Conservation (phyloP, 441 rosid genomes). For the Eruca vesicaria region DNA sequence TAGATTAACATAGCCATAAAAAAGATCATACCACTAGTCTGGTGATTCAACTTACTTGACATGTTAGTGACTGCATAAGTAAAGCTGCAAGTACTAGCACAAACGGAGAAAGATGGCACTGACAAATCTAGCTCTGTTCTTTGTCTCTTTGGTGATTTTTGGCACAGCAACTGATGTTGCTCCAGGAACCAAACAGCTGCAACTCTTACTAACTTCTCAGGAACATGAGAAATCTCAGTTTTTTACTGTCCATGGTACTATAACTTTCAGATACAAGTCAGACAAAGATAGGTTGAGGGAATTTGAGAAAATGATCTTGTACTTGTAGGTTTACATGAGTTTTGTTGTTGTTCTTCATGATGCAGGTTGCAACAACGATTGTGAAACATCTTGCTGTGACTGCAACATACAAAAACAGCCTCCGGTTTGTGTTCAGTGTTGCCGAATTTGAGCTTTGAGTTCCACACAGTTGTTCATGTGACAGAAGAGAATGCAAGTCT, state of each 20-base stretch:
- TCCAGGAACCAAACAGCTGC: neutral
- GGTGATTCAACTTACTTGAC: neutral
- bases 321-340: conserved; percentile 11
- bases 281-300: neutral
- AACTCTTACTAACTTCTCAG: neutral
- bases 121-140: conserved; percentile 1
- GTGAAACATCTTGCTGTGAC: conserved; percentile 72
- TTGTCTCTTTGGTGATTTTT: conserved; percentile 14
- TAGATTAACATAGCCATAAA: neutral
- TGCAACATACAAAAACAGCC: conserved; percentile 69
- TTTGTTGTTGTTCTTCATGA: neutral
- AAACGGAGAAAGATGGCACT: conserved; percentile 17
- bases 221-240: conserved; percentile 6
- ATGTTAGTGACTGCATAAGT: conserved; percentile 1
- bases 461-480: no score
- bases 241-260: conserved; percentile 25
- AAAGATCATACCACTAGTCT: neutral
- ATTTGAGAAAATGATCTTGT: neutral
- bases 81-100: conserved; percentile 5
- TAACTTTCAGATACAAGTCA: neutral
- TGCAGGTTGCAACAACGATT: conserved; percentile 69
- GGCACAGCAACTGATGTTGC: neutral
- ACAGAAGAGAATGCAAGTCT: no score
- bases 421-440: conserved; percentile 69
- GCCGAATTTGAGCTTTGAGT: conserved; percentile 32